Percentiles rank a stretch among this genome's conserved stretches.
Evolutionary conservation across 495 filamentous ascomycete genomes (phyloP).

Genomic region (Articulospora tetracladia): DNA sequence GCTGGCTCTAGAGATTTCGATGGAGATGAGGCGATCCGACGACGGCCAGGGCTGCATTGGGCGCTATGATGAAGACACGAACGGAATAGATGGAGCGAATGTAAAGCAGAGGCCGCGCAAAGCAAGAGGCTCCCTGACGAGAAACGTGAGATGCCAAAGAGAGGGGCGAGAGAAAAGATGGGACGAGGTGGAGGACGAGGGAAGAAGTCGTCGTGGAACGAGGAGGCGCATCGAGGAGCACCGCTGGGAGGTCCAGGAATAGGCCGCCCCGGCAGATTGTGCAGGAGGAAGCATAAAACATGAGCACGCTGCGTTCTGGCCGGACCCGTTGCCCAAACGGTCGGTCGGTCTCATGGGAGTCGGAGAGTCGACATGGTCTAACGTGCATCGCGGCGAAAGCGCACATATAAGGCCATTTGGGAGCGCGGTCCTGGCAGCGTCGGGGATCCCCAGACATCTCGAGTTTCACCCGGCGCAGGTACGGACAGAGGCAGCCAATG

Average conservation of each 20-base stretch:
- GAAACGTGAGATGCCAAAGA: constrained; percentile 7
- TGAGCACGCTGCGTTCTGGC: constrained; percentile 3
- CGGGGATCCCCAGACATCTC: constrained; percentile 9
- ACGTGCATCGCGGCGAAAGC: constrained; percentile 11
- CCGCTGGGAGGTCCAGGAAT: background rate
- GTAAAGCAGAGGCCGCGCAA: constrained; percentile 8
- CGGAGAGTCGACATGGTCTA: constrained; percentile 12
- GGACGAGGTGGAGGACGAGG: constrained; percentile 20
- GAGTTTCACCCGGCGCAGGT: constrained; percentile 19
- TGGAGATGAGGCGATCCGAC: constrained; percentile 15
- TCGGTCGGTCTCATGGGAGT: constrained; percentile 22
- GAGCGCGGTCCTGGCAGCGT: constrained; percentile 15
- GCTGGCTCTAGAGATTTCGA: background rate
- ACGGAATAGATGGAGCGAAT: constrained; percentile 8
- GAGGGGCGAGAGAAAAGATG: constrained; percentile 18
- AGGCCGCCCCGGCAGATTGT: too few species aligned
- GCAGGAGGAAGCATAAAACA: background rate
- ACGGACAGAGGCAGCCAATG: background rate
- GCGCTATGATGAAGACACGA: constrained; percentile 13
- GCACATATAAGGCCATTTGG: too few species aligned
- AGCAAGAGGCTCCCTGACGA: background rate
- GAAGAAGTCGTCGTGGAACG: background rate
- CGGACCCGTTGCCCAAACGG: constrained; percentile 12
- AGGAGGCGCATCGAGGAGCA: too few species aligned
- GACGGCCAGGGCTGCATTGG: constrained; percentile 12